Evolutionary conservation across 2,329 filamentous ascomycete genomes (phyloP).

Genomic region (Verticillium isaacii): DNA sequence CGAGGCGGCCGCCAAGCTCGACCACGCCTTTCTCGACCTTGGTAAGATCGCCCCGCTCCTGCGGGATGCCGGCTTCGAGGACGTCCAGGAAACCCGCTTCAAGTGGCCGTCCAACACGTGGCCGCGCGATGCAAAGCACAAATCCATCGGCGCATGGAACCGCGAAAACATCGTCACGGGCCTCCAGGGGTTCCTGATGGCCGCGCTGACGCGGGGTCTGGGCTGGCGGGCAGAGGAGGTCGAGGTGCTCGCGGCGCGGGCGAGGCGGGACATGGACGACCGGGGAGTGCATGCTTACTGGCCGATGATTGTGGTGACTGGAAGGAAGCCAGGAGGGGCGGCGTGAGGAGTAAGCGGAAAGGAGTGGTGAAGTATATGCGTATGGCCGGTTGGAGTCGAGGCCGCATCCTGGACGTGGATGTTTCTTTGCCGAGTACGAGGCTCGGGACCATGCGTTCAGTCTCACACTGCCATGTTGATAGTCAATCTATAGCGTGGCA

Average conservation of each 20-base stretch:
- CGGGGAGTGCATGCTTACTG: constrained; percentile 23
- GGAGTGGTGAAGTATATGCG: no score
- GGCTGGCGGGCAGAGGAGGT: constrained; percentile 27
- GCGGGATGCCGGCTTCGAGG: constrained; percentile 59
- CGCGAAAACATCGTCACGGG: constrained; percentile 25
- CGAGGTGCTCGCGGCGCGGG: constrained; percentile 16
- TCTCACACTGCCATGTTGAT: no score
- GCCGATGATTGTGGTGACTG: constrained; percentile 27
- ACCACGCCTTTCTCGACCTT: constrained; percentile 9
- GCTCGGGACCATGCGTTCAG: no score
- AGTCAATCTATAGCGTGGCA: no score
- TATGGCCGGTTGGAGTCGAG: no score
- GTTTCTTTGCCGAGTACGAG: no score
- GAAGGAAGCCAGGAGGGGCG: neutral
- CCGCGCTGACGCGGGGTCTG: constrained; percentile 29
- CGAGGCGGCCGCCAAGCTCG: constrained; percentile 11
- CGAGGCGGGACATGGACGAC: constrained; percentile 19
- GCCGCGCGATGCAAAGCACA: constrained; percentile 27
- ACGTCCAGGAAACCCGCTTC: constrained; percentile 45
- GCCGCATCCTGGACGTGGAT: no score
- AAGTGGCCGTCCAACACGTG: constrained; percentile 33
- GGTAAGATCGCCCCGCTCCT: constrained; percentile 29
- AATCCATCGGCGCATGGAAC: constrained; percentile 28
- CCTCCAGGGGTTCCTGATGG: constrained; percentile 29
- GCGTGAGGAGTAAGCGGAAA: no score